Evolutionary conservation across 805 yeast species (phyloP).

Genomic region (Ogataea minuta): DNA sequence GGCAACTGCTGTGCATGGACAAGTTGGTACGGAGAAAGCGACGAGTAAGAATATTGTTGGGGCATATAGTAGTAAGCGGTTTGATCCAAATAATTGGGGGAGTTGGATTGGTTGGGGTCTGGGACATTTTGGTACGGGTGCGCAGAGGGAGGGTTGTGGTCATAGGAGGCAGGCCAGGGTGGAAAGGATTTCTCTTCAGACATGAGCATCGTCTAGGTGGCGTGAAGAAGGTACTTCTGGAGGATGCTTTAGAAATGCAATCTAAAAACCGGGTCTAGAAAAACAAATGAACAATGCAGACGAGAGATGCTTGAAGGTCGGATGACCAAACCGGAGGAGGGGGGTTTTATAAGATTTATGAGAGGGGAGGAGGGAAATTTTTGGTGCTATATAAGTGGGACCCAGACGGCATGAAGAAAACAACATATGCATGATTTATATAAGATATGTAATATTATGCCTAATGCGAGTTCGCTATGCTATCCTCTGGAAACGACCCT

Average conservation of each 20-base stretch:
- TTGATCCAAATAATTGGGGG: slow-evolving; percentile 4
- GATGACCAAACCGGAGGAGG: neutral
- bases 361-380: slow-evolving; percentile 3
- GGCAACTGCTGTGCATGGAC: neutral
- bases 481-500: neutral
- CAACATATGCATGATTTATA: neutral
- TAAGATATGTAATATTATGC: slow-evolving; percentile 6
- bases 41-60: slow-evolving; percentile 7
- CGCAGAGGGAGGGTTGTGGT: slow-evolving; percentile 6
- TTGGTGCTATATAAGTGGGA: slow-evolving; percentile 1
- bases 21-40: slow-evolving; percentile 10
- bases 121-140: slow-evolving; percentile 10
- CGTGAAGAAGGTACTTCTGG: neutral
- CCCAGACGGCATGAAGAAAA: slow-evolving; percentile 4
- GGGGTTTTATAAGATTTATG: neutral
- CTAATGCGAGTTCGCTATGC: slow-evolving; percentile 1
- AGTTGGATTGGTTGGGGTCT: slow-evolving; percentile 2
- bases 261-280: slow-evolving; percentile 2
- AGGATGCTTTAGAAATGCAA: slow-evolving; percentile 1
- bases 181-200: slow-evolving; percentile 17
- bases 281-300: slow-evolving; percentile 3
- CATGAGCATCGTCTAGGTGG: slow-evolving; percentile 22
- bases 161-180: slow-evolving; percentile 17
- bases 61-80: slow-evolving; percentile 3
- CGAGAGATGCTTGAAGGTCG: neutral